Base-by-base conservation (phyloP, 345 rosid genomes). In the Heritiera littoralis region DNA sequence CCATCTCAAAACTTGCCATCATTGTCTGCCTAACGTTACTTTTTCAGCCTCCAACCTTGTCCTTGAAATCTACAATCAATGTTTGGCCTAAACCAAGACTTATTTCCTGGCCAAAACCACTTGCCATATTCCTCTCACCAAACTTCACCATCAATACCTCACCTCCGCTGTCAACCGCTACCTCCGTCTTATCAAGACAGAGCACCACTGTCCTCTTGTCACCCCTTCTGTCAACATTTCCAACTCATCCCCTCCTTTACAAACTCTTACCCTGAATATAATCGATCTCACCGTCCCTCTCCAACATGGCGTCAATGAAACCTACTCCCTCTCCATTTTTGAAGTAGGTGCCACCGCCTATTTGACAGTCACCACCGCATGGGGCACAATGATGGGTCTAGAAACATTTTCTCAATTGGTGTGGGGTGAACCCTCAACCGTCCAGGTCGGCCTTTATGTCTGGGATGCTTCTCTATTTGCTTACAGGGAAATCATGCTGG, bases 301-400 rank as follows among this genome's bases (percentile, higher is more conserved):
- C 32, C 83, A 77, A 61, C 95, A 94, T 4, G 94, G 90, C 18
- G 92, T 89, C 72, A 79, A 93, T 49, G 98, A 95, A 80, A 88
- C 97, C 64, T 95, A 95, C 78, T 60, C 81, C 28, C 92, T 95
- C 55, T 59, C 66, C 45, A 84, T 93, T 84, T 90, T 98, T 15
- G 23, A 66, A 12, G 63, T 12, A 9, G 79, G 78, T 23, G 43
- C 55, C 59, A 64, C 80, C 0, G 95, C 92, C 0, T 80, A 58
- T 51, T 82, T 93, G 54, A 55, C 23, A 1, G 89, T 97, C 2
- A 86, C 82, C 38, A 93, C 97, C 0, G 89, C 74, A 13, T 95
- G 98, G 98, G 98, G 95, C 0, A 95, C 98, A 43, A 93, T 92
- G 93, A 84, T 92, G 78, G 98, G 97, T 1, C 89, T 95, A 1